Evolutionary conservation across 108 stramenopile species (phyloP), one percentile per base, ranked within the genome.

Genomic region (Cyclotella choctawhatcheeana): DNA sequence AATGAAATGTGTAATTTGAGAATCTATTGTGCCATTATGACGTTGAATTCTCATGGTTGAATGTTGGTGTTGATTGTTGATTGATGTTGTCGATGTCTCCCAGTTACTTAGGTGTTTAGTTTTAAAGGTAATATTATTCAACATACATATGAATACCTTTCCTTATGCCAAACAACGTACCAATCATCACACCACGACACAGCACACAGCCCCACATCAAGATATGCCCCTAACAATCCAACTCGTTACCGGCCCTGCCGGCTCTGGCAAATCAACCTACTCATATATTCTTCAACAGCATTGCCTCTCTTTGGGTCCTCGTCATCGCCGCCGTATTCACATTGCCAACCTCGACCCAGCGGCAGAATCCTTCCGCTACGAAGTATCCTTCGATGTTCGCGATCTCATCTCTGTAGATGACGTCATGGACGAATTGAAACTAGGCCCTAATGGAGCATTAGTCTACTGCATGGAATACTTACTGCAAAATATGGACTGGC

Each of bases 391-490:
- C 64, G 96, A 97, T 68, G 82, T 96, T 13, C 92, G 97, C 5
- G 98, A 99, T 48, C 83, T 99, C 31, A 97, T 99, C 59, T 89
- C 88, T 6, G 95, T 96, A 16, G 92, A 96, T 34, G 98, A 99
- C 53, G 99, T 98, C 22, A 98, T 98, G 98, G 97, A 98, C 56
- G 98, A 99, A 82, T 70, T 98, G 58, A 86, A 87, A 17, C 75
- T 96, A 2, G 99, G 99, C 8, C 99, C 99, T 16, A 99, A 99
- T 68, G 99, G 99, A 7, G 93, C 80, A n/a, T 77, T 98, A 48
- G 73, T 99, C 1, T 99, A 98, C 64, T 99, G 99, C 76, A 99
- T 99, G 97, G 99, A 99, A 74, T 98, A 98, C 79, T 69, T 99
- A 29, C 48, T 98, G 40, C 87, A 95, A 35, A 97, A 98, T 62